Evolutionary conservation across 2,329 filamentous ascomycete species (phyloP), one percentile per base, ranked within the genome.

Genomic region (Monosporascus sp.): DNA sequence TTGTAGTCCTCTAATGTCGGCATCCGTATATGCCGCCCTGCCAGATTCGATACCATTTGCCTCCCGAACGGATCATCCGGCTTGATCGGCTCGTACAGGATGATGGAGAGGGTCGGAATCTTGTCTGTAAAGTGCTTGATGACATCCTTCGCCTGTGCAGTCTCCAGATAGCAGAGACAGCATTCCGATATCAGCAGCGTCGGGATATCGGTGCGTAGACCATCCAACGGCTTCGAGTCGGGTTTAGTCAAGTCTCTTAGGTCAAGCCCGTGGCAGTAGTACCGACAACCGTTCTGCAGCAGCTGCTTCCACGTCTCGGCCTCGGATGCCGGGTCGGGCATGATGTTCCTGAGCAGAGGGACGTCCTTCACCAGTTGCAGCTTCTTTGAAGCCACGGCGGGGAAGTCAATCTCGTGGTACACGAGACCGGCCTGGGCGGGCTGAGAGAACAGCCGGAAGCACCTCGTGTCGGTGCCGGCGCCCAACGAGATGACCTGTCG

Each of bases 401-500:
- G 79, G 63, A 97, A 97, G 70, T 99, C 94, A 52, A 99, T 76
- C 69, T 99, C 94, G 69, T 97, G 92, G 69, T 97, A 99, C 53
- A 87, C 68, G 18, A 96, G 69, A 14, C 70, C 64, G 15, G 63
- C 52, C 5, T 63, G 57, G 6, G 55, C 50, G 0, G 74, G 68
- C 17, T 72, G 67, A 8, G 81, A 71, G 54, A 89, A 79, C 1
- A 97, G 73, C 20, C 90, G 85, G 65, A 97, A 91, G 54, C 85
- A 87, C 17, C 94, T 83, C 6, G 94, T 97, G 67, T 99, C 94
- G 11, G 92, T 96, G 24, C 94, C 94, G 17, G 94, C 93, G 31
- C 94, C 94, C 1, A 99, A 80, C 0, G 92, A 97, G 55, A 99
- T 80, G 54, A 99, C 90, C 67, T 99, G 94, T 56, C 82, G 83